Base-by-base conservation (phyloP, 345 rosid genomes). In the Citrus inodora region DNA sequence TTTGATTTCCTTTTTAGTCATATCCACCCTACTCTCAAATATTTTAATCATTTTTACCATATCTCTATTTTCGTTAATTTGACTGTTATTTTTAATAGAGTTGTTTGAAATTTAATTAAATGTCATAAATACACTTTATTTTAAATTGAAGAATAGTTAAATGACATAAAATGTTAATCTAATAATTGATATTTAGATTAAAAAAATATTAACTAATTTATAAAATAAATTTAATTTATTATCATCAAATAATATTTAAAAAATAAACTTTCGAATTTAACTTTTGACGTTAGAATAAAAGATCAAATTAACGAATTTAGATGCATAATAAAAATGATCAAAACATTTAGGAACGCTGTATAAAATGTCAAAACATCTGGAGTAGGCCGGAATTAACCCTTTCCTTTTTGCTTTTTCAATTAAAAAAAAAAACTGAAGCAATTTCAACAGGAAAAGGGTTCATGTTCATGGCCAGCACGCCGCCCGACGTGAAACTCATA, bases 381-480 rank as follows among this genome's bases (percentile, higher is more conserved):
- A 33, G 9, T 3, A 7, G 40, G 40, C 5, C 9, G 40, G 4
- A 7, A 7, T 37, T 37, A 7, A 7, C 40, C 9, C 33, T 4
- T 35, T 35, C 37, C 7, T 32, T 58, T 32, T 70, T 51, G 6
- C 24, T 48, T n/a, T 59, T 40, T 27, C 1, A 40, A 5, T 6
- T 4, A 32, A 32, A 32, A 32, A 32, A 32, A 32, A 4, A 5
- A 33, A 53, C 3, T 67, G 25, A 7, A 14, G n/a, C 11, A 17
- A 30, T 69, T 63, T 32, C 11, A 59, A n/a, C 38, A 24, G 42
- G 28, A 33, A 42, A 16, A 62, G 33, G 35, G 37, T 6, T 35
- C 37, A 33, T 33, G 75, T 46, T 73, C 60, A 74, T 22, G 32
- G 55, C 70, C 30, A 9, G 51, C 82, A 71, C 83, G 81, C 83